Evolutionary conservation across 805 yeast species (phyloP).

Genomic region (Dipodascus albidus): DNA sequence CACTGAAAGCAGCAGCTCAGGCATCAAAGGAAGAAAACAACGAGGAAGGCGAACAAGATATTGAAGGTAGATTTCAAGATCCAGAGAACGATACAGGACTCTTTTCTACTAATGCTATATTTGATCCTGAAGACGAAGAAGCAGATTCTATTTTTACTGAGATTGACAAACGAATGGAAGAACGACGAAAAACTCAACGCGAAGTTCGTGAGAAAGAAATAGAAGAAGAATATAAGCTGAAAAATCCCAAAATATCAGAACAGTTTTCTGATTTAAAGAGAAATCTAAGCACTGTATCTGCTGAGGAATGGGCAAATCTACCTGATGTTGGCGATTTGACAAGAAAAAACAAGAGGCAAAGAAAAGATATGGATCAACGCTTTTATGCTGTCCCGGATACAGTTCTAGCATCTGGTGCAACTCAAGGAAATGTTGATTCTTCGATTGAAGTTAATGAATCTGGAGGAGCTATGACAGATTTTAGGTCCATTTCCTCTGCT

Average conservation of each 20-base stretch:
- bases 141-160: constrained; percentile 61
- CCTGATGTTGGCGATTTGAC: constrained; percentile 91
- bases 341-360: constrained; percentile 57
- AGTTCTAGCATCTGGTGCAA: constrained; percentile 32
- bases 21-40: constrained; percentile 16
- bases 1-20: constrained; percentile 18
- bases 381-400: constrained; percentile 78
- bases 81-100: constrained; percentile 27
- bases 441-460: constrained; percentile 24
- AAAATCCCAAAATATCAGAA: constrained; percentile 29
- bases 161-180: constrained; percentile 45
- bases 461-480: constrained; percentile 27
- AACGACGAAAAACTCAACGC: constrained; percentile 19
- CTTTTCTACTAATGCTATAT: constrained; percentile 16
- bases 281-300: constrained; percentile 43
- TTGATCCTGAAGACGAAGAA: constrained; percentile 55
- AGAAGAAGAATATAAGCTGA: constrained; percentile 16
- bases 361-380: constrained; percentile 51
- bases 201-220: constrained; percentile 19
- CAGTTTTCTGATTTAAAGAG: constrained; percentile 63
- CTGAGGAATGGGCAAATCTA: constrained; percentile 65
- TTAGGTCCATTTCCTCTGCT: constrained; percentile 50
- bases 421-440: constrained; percentile 22
- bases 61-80: constrained; percentile 22
- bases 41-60: constrained; percentile 13